Evolutionary conservation across 768 basidiomycete species (phyloP).

Genomic region (Naganishia antarctica): DNA sequence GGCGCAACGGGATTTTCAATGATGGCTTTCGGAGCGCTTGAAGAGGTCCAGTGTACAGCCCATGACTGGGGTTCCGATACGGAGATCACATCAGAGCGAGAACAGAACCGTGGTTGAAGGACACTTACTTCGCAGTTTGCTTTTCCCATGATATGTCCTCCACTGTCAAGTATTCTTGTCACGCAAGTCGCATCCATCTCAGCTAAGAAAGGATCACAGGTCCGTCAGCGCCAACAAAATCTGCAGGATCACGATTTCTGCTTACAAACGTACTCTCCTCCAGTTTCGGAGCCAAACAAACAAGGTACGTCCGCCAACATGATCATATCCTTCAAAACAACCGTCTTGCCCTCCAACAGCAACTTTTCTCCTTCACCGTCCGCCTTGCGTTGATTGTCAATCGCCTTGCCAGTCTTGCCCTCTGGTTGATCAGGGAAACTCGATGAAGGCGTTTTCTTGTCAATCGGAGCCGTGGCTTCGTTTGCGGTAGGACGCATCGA

Average conservation of each 20-base stretch:
- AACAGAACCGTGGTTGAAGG: too few species aligned
- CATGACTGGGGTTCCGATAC: slow-evolving; percentile 36
- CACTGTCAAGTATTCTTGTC: slow-evolving; percentile 53
- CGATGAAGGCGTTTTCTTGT: slow-evolving; percentile 5
- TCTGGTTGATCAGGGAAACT: not conserved
- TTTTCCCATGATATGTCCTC: slow-evolving; percentile 51
- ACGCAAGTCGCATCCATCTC: slow-evolving; percentile 53
- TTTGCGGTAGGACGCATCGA: slow-evolving; percentile 15
- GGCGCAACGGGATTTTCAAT: slow-evolving; percentile 53
- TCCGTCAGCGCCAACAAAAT: too few species aligned
- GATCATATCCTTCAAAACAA: slow-evolving; percentile 54
- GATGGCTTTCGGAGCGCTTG: slow-evolving; percentile 50
- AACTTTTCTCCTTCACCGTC: slow-evolving; percentile 15
- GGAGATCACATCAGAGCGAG: not conserved
- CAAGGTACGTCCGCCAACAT: slow-evolving; percentile 52
- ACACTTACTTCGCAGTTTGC: slow-evolving; percentile 49
- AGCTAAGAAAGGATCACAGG: slow-evolving; percentile 26
- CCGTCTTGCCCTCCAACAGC: slow-evolving; percentile 50
- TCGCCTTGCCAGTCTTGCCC: not conserved
- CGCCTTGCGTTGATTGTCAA: slow-evolving; percentile 10
- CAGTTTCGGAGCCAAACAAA: slow-evolving; percentile 52
- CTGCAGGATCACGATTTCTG: slow-evolving; percentile 8
- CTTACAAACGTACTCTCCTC: slow-evolving; percentile 47
- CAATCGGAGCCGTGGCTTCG: slow-evolving; percentile 2
- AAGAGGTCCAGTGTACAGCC: slow-evolving; percentile 50